phyloP scores from a whole-genome alignment of 176 grass and related monocot genomes.

The Tuctoria greenei region DNA sequence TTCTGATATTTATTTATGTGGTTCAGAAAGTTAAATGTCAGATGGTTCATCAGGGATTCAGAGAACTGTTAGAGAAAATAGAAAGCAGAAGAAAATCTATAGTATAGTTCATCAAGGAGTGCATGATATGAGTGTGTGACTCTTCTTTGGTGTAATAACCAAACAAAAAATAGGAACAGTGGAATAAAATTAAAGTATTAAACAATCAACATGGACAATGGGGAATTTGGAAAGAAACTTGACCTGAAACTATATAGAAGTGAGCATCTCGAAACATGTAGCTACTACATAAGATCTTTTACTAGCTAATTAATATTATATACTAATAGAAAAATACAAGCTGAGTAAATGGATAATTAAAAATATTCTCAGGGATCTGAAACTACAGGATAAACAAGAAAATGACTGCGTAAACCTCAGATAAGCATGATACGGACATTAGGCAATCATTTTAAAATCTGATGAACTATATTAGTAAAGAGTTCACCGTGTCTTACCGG shows the following conservation, averaged over 20 bases:
- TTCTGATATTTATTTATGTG: neutral
- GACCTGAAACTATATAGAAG: too few relatives aligned
- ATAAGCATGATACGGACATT: too few relatives aligned
- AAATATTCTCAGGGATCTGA: too few relatives aligned
- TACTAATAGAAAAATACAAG: too few relatives aligned
- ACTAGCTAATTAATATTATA: too few relatives aligned
- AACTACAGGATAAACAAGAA: too few relatives aligned
- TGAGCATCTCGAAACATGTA: too few relatives aligned
- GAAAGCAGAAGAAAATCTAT: neutral
- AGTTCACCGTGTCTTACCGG: constrained; percentile 42
- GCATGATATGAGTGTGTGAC: neutral
- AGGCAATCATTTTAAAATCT: too few relatives aligned
- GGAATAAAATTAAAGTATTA: neutral
- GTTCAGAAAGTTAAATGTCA: neutral
- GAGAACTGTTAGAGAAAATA: neutral
- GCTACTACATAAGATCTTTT: too few relatives aligned
- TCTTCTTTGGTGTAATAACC: neutral
- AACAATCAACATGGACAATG: neutral
- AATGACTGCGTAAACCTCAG: too few relatives aligned
- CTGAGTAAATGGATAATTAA: too few relatives aligned
- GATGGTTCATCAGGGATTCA: constrained; percentile 3
- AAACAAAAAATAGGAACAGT: neutral
- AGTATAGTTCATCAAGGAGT: neutral
- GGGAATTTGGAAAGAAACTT: too few relatives aligned
- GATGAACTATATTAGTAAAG: neutral